A percentile compares a stretch with the other conserved stretches of the same genome.
phyloP scores from a whole-genome alignment of 2,329 filamentous ascomycete genomes.

The Epichloe sibirici region DNA sequence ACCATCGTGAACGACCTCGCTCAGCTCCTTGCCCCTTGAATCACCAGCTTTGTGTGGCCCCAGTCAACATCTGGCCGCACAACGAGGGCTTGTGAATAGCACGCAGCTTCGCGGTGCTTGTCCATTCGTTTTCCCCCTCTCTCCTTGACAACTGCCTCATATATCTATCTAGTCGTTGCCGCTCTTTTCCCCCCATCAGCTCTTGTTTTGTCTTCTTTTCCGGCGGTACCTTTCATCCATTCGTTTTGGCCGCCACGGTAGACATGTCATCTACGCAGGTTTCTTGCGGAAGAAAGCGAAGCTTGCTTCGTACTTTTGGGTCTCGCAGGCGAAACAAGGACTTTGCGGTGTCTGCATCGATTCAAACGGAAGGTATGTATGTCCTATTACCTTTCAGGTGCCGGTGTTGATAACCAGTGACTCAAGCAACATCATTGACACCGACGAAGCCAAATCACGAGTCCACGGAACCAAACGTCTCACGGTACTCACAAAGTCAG shows the following conservation, averaged over 20 bases:
- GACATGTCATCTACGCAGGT: conserved; percentile 15
- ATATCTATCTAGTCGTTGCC: conserved; percentile 2
- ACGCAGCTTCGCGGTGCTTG: conserved; percentile 1
- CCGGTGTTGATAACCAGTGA: not conserved
- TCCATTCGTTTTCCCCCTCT: conserved; percentile 5
- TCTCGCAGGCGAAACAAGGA: conserved; percentile 15
- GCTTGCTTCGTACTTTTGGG: conserved; percentile 16
- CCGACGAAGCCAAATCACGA: not conserved
- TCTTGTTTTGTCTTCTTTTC: not conserved
- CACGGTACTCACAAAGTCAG: not conserved
- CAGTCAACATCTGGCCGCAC: not conserved
- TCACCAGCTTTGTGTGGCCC: conserved; percentile 1
- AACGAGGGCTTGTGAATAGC: not conserved
- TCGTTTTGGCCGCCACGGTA: conserved; percentile 4
- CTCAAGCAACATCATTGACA: not conserved
- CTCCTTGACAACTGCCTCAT: not conserved
- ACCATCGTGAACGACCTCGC: not conserved
- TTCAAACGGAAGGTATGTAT: conserved; percentile 11
- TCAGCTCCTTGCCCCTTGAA: not conserved
- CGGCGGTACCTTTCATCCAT: conserved; percentile 1
- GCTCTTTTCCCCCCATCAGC: conserved; percentile 1
- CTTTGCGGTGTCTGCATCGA: conserved; percentile 7
- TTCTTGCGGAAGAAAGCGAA: conserved; percentile 20
- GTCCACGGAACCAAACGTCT: not conserved
- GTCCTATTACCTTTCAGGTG: not conserved